Base-by-base conservation (phyloP, 441 rosid species). In the Sinapis alba region DNA sequence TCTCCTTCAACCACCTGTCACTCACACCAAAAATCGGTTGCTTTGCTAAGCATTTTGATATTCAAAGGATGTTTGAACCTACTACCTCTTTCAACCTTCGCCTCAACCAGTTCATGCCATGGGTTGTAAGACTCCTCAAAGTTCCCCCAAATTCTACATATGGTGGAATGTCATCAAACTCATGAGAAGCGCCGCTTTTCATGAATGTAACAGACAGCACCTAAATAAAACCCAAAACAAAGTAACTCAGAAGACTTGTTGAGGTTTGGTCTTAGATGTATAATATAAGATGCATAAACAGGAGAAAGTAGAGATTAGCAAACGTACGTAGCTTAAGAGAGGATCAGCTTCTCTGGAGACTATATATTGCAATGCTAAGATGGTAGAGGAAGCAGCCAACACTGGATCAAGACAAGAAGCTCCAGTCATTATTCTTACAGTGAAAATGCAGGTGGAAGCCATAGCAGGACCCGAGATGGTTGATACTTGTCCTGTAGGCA, bases 331-430 rank as follows among this genome's bases (percentile, higher is more conserved):
- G 76, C 98, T 89, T 2, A 71, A 64, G 36, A 94, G 88, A 34
- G 97, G 97, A 87, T 92, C 93, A 8, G 73, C 79, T 83, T 92
- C 98, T 81, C 95, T 84, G 3, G 97, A 92, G 80, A 86, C 66
- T 7, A 90, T 84, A 68, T 85, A 91, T 73, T 94, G 97, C 85
- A 90, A 74, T 24, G 97, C 90, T 83, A 92, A 79, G 75, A 90
- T 84, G 54, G 84, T 73, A 61, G 85, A 92, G 36, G 97, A 87
- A 30, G 88, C 82, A 69, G 95, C 95, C 56, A 87, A 60, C 24
- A 88, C 79, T 3, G 95, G 93, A 81, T 90, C 94, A 20, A 84
- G 27, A 24, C 4, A 24, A 86, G 87, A 89, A 64, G 57, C 78
- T 67, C 88, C 89, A 79, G 75, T 81, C 68, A 92, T 80, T 81